phyloP scores from a whole-genome alignment of 2,329 filamentous ascomycete species.

The Ceratocystis cacaofunesta region DNA sequence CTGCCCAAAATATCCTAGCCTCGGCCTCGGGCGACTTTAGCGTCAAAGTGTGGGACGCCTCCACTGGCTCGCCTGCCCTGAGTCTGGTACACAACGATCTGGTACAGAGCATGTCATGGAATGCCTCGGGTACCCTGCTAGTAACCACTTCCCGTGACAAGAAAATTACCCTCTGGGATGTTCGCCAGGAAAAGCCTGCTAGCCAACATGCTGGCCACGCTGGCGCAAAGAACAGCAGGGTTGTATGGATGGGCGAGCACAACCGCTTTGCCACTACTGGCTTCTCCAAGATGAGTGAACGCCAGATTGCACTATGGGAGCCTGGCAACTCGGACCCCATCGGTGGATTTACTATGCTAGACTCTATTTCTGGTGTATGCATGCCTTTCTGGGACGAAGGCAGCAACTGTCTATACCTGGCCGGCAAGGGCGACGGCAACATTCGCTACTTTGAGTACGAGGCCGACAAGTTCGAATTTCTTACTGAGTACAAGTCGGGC shows the following conservation, averaged over 20 bases:
- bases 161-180: slow-evolving; percentile 95
- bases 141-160: slow-evolving; percentile 95
- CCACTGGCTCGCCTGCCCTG: slow-evolving; percentile 57
- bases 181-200: slow-evolving; percentile 74
- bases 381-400: slow-evolving; percentile 99
- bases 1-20: slow-evolving; percentile 87
- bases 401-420: slow-evolving; percentile 86
- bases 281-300: slow-evolving; percentile 96
- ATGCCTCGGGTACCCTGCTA: slow-evolving; percentile 69
- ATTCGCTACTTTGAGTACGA: slow-evolving; percentile 98
- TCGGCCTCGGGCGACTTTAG: slow-evolving; percentile 90
- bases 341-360: slow-evolving; percentile 76
- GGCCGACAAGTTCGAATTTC: slow-evolving; percentile 95
- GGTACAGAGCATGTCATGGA: slow-evolving; percentile 92
- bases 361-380: slow-evolving; percentile 93
- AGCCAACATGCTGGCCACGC: slow-evolving; percentile 75
- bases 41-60: slow-evolving; percentile 90
- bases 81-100: slow-evolving; percentile 79
- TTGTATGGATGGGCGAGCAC: slow-evolving; percentile 93
- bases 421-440: slow-evolving; percentile 96
- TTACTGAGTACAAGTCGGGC: slow-evolving; percentile 92
- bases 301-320: slow-evolving; percentile 93
- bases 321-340: slow-evolving; percentile 72
- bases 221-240: slow-evolving; percentile 93
- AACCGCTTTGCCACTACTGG: slow-evolving; percentile 92